Percentiles rank a stretch among this genome's conserved stretches.
Conservation (phyloP, 2,329 filamentous ascomycete genomes). For the Phialophora expanda region DNA sequence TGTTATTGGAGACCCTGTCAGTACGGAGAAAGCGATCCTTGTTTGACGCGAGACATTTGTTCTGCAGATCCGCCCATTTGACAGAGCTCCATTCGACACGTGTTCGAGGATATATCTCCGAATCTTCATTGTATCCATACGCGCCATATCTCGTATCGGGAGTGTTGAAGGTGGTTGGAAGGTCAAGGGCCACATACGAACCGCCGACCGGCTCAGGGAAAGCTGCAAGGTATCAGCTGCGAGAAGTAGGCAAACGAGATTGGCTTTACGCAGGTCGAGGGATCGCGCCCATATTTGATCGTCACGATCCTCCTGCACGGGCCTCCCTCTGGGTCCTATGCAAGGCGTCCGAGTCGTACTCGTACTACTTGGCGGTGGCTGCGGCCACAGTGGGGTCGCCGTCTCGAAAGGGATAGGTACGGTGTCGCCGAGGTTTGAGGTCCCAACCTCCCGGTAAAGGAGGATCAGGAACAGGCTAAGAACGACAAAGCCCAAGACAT, state of each 20-base stretch:
- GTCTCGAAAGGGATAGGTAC: slow-evolving; percentile 12
- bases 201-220: slow-evolving; percentile 25
- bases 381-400: slow-evolving; percentile 4
- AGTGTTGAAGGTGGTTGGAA: slow-evolving; percentile 23
- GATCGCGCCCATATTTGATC: slow-evolving; percentile 48
- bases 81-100: slow-evolving; percentile 23
- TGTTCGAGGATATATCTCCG: slow-evolving; percentile 10
- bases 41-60: slow-evolving; percentile 24
- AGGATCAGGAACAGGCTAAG: slow-evolving; percentile 7
- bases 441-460: slow-evolving; percentile 8
- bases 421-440: slow-evolving; percentile 3
- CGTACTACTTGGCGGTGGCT: slow-evolving; percentile 2
- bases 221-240: slow-evolving; percentile 9
- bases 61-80: slow-evolving; percentile 26
- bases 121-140: slow-evolving; percentile 22
- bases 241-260: not conserved
- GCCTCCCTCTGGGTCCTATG: slow-evolving; percentile 60
- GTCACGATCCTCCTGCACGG: slow-evolving; percentile 59
- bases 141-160: slow-evolving; percentile 25
- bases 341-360: slow-evolving; percentile 53
- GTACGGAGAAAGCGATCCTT: slow-evolving; percentile 17
- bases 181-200: slow-evolving; percentile 19
- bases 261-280: slow-evolving; percentile 21
- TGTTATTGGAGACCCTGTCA: slow-evolving; percentile 16
- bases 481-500: slow-evolving; percentile 4